These are phyloP conservation scores for Epichloe typhina DNA, from an alignment of 2,329 filamentous ascomycete species.

Conservation along the genomic window DNA sequence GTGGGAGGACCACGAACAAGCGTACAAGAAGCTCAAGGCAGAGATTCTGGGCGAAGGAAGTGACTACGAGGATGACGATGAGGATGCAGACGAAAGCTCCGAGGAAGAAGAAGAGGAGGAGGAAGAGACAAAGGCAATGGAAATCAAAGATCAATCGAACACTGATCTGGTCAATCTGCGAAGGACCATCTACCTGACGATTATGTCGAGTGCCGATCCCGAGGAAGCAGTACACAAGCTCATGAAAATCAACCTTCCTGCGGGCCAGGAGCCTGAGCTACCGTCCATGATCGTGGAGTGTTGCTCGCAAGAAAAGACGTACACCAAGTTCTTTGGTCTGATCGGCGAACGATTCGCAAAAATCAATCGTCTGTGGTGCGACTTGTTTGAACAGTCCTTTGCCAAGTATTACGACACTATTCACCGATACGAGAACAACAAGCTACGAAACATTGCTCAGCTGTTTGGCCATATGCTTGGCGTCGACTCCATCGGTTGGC, in stretches of 20 bases:
- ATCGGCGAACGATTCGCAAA: slow-evolving; percentile 93
- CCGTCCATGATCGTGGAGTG: slow-evolving; percentile 97
- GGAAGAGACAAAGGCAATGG: slow-evolving; percentile 70
- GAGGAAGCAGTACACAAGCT: slow-evolving; percentile 97
- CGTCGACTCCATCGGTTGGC: slow-evolving; percentile 84
- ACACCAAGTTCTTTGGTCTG: slow-evolving; percentile 92
- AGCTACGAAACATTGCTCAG: slow-evolving; percentile 84
- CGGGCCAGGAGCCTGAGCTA: slow-evolving; percentile 76
- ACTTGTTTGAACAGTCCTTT: slow-evolving; percentile 84
- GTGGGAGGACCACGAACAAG: slow-evolving; percentile 81
- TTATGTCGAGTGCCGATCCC: slow-evolving; percentile 91
- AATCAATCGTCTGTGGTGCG: slow-evolving; percentile 87
- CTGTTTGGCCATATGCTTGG: slow-evolving; percentile 89
- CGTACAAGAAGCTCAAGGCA: slow-evolving; percentile 80
- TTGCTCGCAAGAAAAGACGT: slow-evolving; percentile 91
- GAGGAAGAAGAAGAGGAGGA: slow-evolving; percentile 63
- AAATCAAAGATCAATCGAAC: slow-evolving; percentile 97
- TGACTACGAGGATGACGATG: slow-evolving; percentile 61
- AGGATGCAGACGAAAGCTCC: slow-evolving; percentile 48
- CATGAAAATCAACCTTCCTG: slow-evolving; percentile 81
- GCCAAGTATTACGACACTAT: slow-evolving; percentile 94
- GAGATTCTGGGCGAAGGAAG: slow-evolving; percentile 93
- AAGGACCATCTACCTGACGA: slow-evolving; percentile 90
- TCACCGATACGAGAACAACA: slow-evolving; percentile 92
- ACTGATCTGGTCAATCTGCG: slow-evolving; percentile 88